These are phyloP conservation scores for Polygonum maritimum DNA, from an alignment of 148 eudicot genomes.

Conservation along the genomic window DNA sequence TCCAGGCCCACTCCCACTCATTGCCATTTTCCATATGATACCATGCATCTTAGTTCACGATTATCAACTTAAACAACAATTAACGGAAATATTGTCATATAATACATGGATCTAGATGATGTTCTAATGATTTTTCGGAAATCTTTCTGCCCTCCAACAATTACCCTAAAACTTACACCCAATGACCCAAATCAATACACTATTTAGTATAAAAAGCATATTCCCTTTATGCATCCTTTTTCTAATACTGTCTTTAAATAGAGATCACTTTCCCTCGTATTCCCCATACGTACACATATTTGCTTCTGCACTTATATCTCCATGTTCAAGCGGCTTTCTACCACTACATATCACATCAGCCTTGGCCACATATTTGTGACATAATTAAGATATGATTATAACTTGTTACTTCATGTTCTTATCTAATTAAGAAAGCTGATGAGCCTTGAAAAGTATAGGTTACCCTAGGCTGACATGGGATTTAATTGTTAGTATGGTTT, in stretches of 20 bases:
- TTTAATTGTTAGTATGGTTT: slow-evolving; percentile 1
- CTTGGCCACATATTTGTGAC: not conserved
- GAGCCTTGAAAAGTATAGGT: not conserved
- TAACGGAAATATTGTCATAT: not conserved
- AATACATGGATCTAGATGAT: not conserved
- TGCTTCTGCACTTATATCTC: not conserved
- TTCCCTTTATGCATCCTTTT: not conserved
- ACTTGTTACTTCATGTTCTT: too few relatives aligned
- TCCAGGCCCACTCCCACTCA: not conserved
- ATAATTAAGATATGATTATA: not conserved
- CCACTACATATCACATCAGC: not conserved
- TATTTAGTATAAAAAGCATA: not conserved
- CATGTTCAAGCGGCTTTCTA: not conserved
- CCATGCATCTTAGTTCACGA: not conserved
- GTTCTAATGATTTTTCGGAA: not conserved
- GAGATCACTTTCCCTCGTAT: not conserved
- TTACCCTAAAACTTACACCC: not conserved
- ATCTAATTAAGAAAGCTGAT: not conserved
- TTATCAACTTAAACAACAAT: not conserved
- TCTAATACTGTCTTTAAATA: not conserved
- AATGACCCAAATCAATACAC: too few relatives aligned
- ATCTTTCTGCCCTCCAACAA: not conserved
- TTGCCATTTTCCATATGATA: not conserved
- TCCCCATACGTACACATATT: not conserved
- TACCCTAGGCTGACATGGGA: not conserved